Evolutionary conservation across 2,329 filamentous ascomycete genomes (phyloP), one percentile per base, ranked within the genome.

Genomic region (Cercospora zeae-maydis): DNA sequence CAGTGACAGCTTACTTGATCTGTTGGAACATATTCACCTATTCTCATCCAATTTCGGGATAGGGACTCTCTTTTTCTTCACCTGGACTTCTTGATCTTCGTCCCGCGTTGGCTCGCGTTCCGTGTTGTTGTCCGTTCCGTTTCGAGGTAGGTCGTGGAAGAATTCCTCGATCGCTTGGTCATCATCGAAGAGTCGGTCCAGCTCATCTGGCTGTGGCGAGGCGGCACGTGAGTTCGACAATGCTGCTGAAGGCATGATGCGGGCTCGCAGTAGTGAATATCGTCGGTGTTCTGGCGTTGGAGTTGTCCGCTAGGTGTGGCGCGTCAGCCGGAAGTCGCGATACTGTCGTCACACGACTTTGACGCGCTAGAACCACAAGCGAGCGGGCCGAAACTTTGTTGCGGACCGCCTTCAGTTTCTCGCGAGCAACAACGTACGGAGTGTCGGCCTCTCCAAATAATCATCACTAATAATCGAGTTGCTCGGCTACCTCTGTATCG

Each of bases 21-120:
- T 42, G 14, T 24, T n/a, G 21, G 24, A 3, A 14, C 4, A 10
- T 56, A 71, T 53, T 58, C 74, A 92, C 88, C 87, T 85, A 9
- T 84, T 80, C 70, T 96, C 92, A 73, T 99, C 93, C 27, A 99
- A 83, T 75, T 97, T 99, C 3, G 93, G 89, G 61, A 87, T 83
- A 1, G 92, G 91, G 65, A 87, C 84, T 36, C 87, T 84, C 70
- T 89, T 89, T 78, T 91, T 96, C 42, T 84, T 85, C 4, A 97
- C 83, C 60, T 91, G 88, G 58, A 99, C 85, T 71, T 96, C 91
- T 72, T 96, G 87, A 67, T 98, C 93, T 61, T 97, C 86, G 51
- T 93, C 92, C 2, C 73, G 73, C n/a, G 65, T 36, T 74, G 69
- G 11, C 36, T 31, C 78, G 27, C 21, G 79, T 74, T 58, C 75